Conservation (phyloP, 371 early-diverging fungal genomes). For the Mucor racemosus region DNA sequence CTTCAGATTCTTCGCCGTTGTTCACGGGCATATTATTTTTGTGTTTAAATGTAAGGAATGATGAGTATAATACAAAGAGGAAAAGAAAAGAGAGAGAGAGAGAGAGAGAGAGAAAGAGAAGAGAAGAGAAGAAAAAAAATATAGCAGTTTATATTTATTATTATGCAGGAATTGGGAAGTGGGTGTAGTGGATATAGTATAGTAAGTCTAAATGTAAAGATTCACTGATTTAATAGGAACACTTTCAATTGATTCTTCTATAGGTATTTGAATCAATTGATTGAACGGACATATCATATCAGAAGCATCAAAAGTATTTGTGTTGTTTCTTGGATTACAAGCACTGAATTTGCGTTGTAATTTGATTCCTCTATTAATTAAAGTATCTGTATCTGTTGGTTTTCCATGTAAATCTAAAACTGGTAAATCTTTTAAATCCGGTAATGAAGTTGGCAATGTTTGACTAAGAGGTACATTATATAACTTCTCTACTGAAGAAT, state of each 20-base stretch:
- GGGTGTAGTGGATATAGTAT: neutral
- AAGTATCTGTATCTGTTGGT: conserved; percentile 25
- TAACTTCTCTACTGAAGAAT: conserved; percentile 11
- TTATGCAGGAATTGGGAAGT: neutral
- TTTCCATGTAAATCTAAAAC: conserved; percentile 63
- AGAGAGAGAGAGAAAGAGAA: neutral
- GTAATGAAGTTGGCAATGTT: conserved; percentile 41
- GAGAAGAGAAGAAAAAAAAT: neutral
- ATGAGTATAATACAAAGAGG: neutral
- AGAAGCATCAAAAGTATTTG: conserved; percentile 41
- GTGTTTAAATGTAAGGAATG: conserved; percentile 5
- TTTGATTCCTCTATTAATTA: conserved; percentile 45
- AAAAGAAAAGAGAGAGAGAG: neutral
- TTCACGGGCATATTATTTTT: conserved; percentile 27
- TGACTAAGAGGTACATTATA: conserved; percentile 57
- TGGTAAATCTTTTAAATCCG: conserved; percentile 49
- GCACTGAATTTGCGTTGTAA: conserved; percentile 58
- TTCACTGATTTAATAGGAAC: neutral
- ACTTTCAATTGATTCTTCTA: neutral
- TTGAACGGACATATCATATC: conserved; percentile 54
- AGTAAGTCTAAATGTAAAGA: neutral
- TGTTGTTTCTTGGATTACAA: conserved; percentile 38
- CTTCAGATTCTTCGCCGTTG: conserved; percentile 29
- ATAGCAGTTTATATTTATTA: neutral
- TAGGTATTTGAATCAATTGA: conserved; percentile 15